Evolutionary conservation across 306 rosid genomes (phyloP), one percentile per base, ranked within the genome.

Genomic region (Prunus dulcis): DNA sequence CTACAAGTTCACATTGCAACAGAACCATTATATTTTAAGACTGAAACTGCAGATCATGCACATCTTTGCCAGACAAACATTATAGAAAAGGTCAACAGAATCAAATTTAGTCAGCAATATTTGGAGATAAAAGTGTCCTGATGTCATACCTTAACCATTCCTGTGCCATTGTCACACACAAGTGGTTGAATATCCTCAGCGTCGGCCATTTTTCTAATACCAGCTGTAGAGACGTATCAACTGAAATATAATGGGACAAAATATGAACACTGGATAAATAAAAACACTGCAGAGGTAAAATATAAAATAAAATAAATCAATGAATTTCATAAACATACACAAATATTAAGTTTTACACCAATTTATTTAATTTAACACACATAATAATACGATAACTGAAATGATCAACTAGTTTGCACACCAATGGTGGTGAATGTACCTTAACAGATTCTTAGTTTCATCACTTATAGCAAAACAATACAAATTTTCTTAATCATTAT

Each of bases 141-240:
- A 63, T 58, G 58, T 11, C 45, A 57, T 87, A 92, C 97, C 91
- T 92, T 92, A 15, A 92, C 96, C 96, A 92, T 92, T 84, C 97
- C 97, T 12, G 97, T 92, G 9, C 96, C 97, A 90, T 92, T 92
- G 45, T 92, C 97, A 65, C 96, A 90, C 85, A 92, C 92, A 60
- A 92, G 96, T 76, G 97, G 97, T 64, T 92, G 97, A 86, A 92
- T 92, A 78, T 92, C 97, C 87, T 92, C 97, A 28, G 87, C 80
- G 6, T 90, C 97, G 34, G 97, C 92, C 97, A 92, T 92, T 81
- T 38, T 76, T 84, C 62, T 82, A 49, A 67, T 65, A 86, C 82
- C 61, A 64, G 55, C 82, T 80, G 78, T 13, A 70, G 67, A 80
- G 68, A 28, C 1, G n/a, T 30, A 20, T 22, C 57, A 72, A 47